These are phyloP conservation scores for Lactarius pseudohatsudake DNA, from an alignment of 768 basidiomycete species.

Conservation along the genomic window DNA sequence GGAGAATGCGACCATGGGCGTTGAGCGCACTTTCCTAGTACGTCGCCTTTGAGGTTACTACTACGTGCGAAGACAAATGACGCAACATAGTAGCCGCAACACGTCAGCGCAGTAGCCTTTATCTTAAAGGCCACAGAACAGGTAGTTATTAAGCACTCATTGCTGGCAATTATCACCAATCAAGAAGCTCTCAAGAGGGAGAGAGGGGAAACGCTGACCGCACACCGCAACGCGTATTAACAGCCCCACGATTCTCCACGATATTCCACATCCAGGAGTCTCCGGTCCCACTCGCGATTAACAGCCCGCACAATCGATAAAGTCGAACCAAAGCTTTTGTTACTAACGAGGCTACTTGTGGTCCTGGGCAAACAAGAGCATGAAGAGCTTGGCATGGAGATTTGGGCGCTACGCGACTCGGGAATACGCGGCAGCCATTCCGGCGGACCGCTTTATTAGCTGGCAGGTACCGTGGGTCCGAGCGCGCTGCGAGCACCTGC, in stretches of 20 bases:
- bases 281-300: neutral
- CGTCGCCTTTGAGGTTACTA: neutral
- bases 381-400: neutral
- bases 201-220: neutral
- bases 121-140: neutral
- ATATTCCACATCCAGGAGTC: neutral
- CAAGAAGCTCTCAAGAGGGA: neutral
- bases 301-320: too few relatives aligned
- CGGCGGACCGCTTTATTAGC: neutral
- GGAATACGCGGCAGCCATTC: neutral
- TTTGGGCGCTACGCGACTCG: neutral
- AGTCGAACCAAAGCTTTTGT: too few relatives aligned
- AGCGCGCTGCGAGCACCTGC: too few relatives aligned
- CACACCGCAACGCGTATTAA: neutral
- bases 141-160: neutral
- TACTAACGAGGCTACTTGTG: too few relatives aligned
- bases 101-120: neutral
- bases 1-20: neutral
- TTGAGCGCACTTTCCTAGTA: neutral
- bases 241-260: neutral
- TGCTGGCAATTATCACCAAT: neutral
- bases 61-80: neutral
- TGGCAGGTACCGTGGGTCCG: too few relatives aligned
- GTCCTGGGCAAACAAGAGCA: neutral
- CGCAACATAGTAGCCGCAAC: neutral